phyloP scores from a whole-genome alignment of 768 basidiomycete genomes.

The Gautieria morchelliformis region DNA sequence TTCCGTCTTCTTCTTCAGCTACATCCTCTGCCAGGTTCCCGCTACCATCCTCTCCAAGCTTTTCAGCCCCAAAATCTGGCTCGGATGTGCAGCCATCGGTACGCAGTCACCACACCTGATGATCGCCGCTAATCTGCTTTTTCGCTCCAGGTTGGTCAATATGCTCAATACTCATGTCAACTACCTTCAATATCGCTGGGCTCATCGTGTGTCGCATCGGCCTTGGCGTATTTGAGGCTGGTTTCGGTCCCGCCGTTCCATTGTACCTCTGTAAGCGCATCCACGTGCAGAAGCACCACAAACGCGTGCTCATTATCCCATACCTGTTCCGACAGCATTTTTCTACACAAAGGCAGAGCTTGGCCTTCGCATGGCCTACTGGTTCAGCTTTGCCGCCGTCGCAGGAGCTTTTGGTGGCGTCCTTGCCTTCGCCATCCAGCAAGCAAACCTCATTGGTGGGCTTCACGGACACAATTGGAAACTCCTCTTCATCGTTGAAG shows the following conservation, averaged over 20 bases:
- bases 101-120: background rate
- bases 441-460: slow-evolving; percentile 28
- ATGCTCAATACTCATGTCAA: slow-evolving; percentile 66
- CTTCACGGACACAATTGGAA: slow-evolving; percentile 43
- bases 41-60: slow-evolving; percentile 58
- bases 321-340: slow-evolving; percentile 35
- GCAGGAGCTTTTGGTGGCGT: slow-evolving; percentile 83
- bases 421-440: slow-evolving; percentile 71
- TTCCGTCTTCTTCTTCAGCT: slow-evolving; percentile 66
- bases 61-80: slow-evolving; percentile 57
- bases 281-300: background rate
- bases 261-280: slow-evolving; percentile 59
- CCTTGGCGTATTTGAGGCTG: slow-evolving; percentile 71
- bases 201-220: slow-evolving; percentile 48
- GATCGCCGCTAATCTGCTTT: background rate
- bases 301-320: background rate
- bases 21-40: slow-evolving; percentile 67
- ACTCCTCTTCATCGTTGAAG: slow-evolving; percentile 64
- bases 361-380: slow-evolving; percentile 67
- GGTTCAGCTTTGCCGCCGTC: slow-evolving; percentile 79
- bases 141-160: slow-evolving; percentile 48
- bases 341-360: slow-evolving; percentile 72
- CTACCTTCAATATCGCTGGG: slow-evolving; percentile 50
- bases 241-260: slow-evolving; percentile 69
- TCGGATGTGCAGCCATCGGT: slow-evolving; percentile 49